phyloP scores from a whole-genome alignment of 768 basidiomycete species.

The Tricholoma sp. region DNA sequence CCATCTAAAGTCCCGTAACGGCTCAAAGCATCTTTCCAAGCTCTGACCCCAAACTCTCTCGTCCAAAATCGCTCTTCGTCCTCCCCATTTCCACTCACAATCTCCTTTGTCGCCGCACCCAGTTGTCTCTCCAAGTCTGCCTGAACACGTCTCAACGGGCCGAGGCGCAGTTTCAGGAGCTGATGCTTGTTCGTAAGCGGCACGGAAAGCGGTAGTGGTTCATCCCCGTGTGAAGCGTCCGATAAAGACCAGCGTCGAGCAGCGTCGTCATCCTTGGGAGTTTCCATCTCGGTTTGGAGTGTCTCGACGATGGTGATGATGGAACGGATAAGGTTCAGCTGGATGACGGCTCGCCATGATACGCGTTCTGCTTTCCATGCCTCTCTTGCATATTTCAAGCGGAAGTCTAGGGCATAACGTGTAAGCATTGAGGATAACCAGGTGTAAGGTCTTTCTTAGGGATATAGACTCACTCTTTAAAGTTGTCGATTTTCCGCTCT shows the following conservation, averaged over 20 bases:
- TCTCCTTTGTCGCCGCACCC: slow-evolving; percentile 43
- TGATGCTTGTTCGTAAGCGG: slow-evolving; percentile 31
- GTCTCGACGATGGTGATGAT: slow-evolving; percentile 59
- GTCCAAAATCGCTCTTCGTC: slow-evolving; percentile 2
- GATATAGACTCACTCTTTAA: slow-evolving; percentile 42
- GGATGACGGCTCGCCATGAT: slow-evolving; percentile 73
- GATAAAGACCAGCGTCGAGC: slow-evolving; percentile 15
- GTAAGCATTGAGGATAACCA: neutral
- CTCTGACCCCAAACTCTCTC: slow-evolving; percentile 17
- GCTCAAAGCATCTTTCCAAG: slow-evolving; percentile 15
- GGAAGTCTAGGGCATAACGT: slow-evolving; percentile 46
- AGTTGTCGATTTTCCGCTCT: slow-evolving; percentile 61
- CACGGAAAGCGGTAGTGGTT: slow-evolving; percentile 25
- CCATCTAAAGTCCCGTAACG: neutral
- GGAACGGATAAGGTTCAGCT: slow-evolving; percentile 72
- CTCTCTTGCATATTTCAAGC: slow-evolving; percentile 55
- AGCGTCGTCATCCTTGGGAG: neutral
- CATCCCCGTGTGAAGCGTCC: slow-evolving; percentile 24
- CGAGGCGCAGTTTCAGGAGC: slow-evolving; percentile 31
- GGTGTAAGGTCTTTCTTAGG: neutral
- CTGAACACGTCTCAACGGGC: slow-evolving; percentile 36
- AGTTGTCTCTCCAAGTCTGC: slow-evolving; percentile 33
- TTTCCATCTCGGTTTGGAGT: slow-evolving; percentile 43
- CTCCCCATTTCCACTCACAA: slow-evolving; percentile 26
- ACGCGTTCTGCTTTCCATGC: slow-evolving; percentile 61